Evolutionary conservation across 805 yeast species (phyloP).

Genomic region (Kodamaea lidongshanica): DNA sequence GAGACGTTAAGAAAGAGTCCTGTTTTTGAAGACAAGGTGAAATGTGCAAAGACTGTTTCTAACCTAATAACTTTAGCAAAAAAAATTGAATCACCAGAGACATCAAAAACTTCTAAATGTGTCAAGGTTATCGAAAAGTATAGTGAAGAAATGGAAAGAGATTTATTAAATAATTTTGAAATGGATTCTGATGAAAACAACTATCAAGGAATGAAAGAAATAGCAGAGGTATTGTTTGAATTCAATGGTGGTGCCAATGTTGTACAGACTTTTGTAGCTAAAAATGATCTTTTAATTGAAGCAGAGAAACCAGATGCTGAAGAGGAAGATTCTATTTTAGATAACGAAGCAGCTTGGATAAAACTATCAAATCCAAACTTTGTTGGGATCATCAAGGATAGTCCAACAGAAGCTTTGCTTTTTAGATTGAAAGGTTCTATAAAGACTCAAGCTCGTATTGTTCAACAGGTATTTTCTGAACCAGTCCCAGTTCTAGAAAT

Average conservation of each 20-base stretch:
- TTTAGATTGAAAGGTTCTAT: conserved; percentile 51
- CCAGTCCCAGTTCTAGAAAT: conserved; percentile 63
- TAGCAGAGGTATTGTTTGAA: conserved; percentile 66
- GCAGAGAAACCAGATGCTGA: conserved; percentile 24
- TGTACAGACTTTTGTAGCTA: conserved; percentile 73
- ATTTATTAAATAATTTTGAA: conserved; percentile 63
- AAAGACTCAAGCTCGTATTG: conserved; percentile 65
- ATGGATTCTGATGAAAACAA: conserved; percentile 67
- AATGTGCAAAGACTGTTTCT: conserved; percentile 64
- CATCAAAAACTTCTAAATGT: conserved; percentile 39
- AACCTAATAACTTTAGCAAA: conserved; percentile 59
- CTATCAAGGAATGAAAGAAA: conserved; percentile 64
- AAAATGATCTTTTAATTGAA: conserved; percentile 62
- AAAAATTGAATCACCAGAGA: conserved; percentile 52
- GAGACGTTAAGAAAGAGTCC: conserved; percentile 49
- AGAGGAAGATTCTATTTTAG: conserved; percentile 26
- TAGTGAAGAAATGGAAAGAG: conserved; percentile 71
- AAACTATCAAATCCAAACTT: conserved; percentile 54
- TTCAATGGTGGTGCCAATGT: conserved; percentile 84
- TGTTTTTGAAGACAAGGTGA: conserved; percentile 44
- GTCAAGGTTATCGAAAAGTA: conserved; percentile 52
- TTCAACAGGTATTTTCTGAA: conserved; percentile 65
- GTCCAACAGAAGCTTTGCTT: conserved; percentile 45
- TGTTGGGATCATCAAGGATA: conserved; percentile 44
- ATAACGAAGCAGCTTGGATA: conserved; percentile 51